A percentile compares a stretch with the other conserved stretches of the same genome.
Evolutionary conservation across 345 rosid genomes (phyloP).

Genomic region (Trapa incisa): DNA sequence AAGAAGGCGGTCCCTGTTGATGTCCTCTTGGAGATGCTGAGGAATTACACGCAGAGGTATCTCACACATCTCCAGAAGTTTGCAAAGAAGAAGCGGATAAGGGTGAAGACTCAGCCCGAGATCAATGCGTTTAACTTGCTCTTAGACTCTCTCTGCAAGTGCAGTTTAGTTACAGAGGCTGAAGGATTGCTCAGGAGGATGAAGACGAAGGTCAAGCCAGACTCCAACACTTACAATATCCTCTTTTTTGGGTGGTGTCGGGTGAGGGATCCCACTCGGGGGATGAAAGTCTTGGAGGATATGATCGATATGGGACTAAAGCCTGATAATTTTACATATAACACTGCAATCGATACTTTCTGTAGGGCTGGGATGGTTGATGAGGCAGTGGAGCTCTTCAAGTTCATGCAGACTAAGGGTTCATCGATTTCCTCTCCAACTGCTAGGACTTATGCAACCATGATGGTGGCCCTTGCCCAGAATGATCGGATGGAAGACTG

Average conservation of each 20-base stretch:
- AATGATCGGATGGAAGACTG: constrained; percentile 49
- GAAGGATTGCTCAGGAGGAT: constrained; percentile 43
- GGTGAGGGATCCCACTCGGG: constrained; percentile 63
- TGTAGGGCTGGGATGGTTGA: constrained; percentile 72
- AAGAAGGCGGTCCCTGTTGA: constrained; percentile 44
- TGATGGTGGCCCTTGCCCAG: constrained; percentile 55
- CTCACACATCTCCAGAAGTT: constrained; percentile 78
- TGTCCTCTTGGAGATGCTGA: constrained; percentile 42
- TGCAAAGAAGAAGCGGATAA: constrained; percentile 70
- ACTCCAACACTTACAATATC: constrained; percentile 53
- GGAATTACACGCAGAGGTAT: constrained; percentile 58
- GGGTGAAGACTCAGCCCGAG: constrained; percentile 84
- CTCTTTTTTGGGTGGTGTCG: constrained; percentile 92
- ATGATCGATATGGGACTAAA: constrained; percentile 69
- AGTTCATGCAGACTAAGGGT: constrained; percentile 77
- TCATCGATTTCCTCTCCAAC: constrained; percentile 76
- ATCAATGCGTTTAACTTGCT: constrained; percentile 72
- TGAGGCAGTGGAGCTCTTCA: constrained; percentile 66
- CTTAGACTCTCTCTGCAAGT: constrained; percentile 79
- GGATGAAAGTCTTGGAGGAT: constrained; percentile 60
- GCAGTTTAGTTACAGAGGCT: constrained; percentile 62
- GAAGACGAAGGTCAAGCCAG: constrained; percentile 48
- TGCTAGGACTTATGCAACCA: constrained; percentile 63
- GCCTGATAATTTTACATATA: constrained; percentile 73
- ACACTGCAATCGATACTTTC: constrained; percentile 70